Evolutionary conservation across 2,329 filamentous ascomycete species (phyloP), one percentile per base, ranked within the genome.

Genomic region (Penicillium sp.): DNA sequence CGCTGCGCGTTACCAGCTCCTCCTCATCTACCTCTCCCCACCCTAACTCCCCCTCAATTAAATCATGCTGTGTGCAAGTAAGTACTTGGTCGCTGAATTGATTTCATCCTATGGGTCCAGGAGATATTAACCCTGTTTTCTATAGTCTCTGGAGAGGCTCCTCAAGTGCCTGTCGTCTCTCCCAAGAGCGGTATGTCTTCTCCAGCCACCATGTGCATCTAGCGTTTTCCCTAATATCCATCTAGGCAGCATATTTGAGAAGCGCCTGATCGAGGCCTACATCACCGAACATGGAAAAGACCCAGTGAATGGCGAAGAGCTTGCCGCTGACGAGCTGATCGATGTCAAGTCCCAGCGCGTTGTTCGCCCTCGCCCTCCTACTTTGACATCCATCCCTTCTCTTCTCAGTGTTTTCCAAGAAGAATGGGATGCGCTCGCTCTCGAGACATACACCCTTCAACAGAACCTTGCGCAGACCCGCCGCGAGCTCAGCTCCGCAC

Each of bases 401-500:
- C 85, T 99, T 55, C 89, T 99, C 55, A 90, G 91, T 49, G 90
- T 93, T 39, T 98, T 99, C 75, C 95, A 99, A 75, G 96, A 96
- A 75, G 95, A 99, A 82, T 99, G 95, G 95, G 95, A 99, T 73
- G 89, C 93, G 9, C 80, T 97, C 45, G 91, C 93, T 13, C 81
- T 98, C 35, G 95, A 99, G 78, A 90, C 91, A 50, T 97, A 92
- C 75, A 95, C 91, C 65, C 80, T 98, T 58, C 89, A 90, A 77
- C 90, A 97, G 75, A 91, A 96, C 72, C 82, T 99, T 60, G 84
- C 89, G 51, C 90, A 96, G 73, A 96, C 93, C 43, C 84, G 93
- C 63, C 93, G 97, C 77, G 95, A 99, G 79, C 85, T 99, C 55
- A 91, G 91, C 55, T 95, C 91, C 1, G 91, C 95, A 0, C 82